phyloP scores from a whole-genome alignment of 176 grass and related monocot genomes.

The Chrysopogon serrulatus region DNA sequence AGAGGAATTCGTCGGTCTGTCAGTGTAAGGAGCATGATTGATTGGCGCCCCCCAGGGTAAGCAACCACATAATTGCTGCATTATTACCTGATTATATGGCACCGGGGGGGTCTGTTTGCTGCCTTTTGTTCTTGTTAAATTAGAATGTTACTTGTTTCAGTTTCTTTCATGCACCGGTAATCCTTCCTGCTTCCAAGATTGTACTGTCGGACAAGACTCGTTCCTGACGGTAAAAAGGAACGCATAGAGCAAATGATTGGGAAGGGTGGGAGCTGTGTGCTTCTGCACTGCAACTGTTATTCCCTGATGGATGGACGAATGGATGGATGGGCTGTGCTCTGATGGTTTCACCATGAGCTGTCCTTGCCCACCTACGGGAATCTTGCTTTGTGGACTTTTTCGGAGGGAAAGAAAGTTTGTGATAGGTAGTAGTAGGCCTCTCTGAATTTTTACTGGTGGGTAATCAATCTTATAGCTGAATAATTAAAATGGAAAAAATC shows the following conservation, averaged over 20 bases:
- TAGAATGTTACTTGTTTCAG: not conserved
- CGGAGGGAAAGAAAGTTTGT: not conserved
- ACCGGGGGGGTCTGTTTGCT: not conserved
- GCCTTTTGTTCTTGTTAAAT: not conserved
- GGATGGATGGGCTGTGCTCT: not conserved
- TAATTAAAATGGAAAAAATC: not conserved
- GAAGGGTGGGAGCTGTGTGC: not conserved
- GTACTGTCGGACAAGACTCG: not conserved
- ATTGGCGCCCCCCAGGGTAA: not conserved
- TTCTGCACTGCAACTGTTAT: conserved; percentile 26
- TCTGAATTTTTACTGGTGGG: conserved; percentile 21
- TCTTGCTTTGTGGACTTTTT: conserved; percentile 44
- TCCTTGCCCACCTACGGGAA: conserved; percentile 25
- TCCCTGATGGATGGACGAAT: conserved; percentile 8
- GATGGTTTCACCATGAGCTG: conserved; percentile 31
- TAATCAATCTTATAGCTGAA: conserved; percentile 16
- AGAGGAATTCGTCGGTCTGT: not conserved
- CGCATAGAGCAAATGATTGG: not conserved
- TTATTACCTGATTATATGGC: conserved; percentile 36
- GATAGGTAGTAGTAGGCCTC: not conserved
- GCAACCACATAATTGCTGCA: conserved; percentile 40
- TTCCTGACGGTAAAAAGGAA: not conserved
- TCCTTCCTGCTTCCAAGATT: not conserved
- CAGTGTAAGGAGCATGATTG: conserved; percentile 38
- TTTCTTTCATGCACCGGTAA: not conserved